Conservation (phyloP, 2,329 filamentous ascomycete genomes). For the Sporothrix mexicana region DNA sequence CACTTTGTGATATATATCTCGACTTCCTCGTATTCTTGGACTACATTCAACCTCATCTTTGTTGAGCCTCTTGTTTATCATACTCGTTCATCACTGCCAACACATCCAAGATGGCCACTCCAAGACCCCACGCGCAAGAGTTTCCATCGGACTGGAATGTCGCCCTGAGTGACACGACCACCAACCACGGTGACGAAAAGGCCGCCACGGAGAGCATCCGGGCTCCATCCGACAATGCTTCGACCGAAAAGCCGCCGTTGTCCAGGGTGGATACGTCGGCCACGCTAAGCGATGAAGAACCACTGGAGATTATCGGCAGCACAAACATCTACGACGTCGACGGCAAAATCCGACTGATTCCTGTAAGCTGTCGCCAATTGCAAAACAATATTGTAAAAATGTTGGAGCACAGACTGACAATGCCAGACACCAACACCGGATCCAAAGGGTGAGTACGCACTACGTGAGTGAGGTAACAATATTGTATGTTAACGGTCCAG, state of each 20-base stretch:
- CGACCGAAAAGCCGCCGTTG: conserved; percentile 15
- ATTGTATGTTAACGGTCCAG: conserved; percentile 1
- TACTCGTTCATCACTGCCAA: background rate
- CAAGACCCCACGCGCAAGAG: conserved; percentile 7
- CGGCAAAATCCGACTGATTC: conserved; percentile 34
- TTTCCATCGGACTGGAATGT: conserved; percentile 10
- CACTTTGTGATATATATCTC: background rate
- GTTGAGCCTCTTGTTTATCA: background rate
- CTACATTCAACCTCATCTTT: background rate
- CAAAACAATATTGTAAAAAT: too few relatives aligned
- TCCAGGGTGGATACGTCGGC: background rate
- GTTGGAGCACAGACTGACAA: background rate
- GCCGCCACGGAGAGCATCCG: background rate
- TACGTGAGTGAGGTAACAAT: background rate
- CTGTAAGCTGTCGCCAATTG: conserved; percentile 26
- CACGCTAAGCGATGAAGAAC: conserved; percentile 14
- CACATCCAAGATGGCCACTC: background rate
- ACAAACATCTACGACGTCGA: conserved; percentile 34
- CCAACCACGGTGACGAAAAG: background rate
- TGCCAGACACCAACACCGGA: conserved; percentile 34
- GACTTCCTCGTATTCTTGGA: too few relatives aligned
- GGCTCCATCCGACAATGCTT: conserved; percentile 21
- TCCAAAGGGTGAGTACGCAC: conserved; percentile 29
- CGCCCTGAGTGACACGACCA: background rate
- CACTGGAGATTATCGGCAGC: conserved; percentile 32